Conservation (phyloP, 2,329 filamentous ascomycete genomes). For the Berkeleyomyces basicola region DNA sequence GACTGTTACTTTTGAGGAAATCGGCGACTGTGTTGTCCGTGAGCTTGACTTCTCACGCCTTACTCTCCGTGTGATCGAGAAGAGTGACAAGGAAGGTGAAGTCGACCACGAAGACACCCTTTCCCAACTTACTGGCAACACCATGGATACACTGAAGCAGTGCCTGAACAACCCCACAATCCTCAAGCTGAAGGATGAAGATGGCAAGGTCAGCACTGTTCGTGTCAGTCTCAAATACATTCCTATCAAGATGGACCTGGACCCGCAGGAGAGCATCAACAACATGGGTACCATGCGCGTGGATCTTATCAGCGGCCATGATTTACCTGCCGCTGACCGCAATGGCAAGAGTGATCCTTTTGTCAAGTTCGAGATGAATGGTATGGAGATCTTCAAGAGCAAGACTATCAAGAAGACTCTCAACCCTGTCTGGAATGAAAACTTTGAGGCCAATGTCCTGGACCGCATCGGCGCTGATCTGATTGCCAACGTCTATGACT, state of each 20-base stretch:
- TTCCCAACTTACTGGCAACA: slow-evolving; percentile 70
- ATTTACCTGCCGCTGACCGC: slow-evolving; percentile 83
- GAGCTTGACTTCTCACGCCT: slow-evolving; percentile 94
- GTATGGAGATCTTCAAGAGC: slow-evolving; percentile 82
- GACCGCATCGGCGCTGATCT: slow-evolving; percentile 78
- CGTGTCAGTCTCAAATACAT: slow-evolving; percentile 91
- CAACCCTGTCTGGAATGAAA: slow-evolving; percentile 89
- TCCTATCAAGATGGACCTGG: slow-evolving; percentile 82
- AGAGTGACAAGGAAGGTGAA: slow-evolving; percentile 55
- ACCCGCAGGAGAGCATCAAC: slow-evolving; percentile 94
- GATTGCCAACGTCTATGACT: slow-evolving; percentile 72
- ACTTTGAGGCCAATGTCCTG: slow-evolving; percentile 68
- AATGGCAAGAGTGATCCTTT: slow-evolving; percentile 97
- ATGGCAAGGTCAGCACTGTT: slow-evolving; percentile 61
- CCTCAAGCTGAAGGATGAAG: slow-evolving; percentile 60
- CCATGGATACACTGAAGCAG: slow-evolving; percentile 72
- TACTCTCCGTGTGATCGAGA: slow-evolving; percentile 72
- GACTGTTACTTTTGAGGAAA: slow-evolving; percentile 67
- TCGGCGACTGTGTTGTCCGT: slow-evolving; percentile 87
- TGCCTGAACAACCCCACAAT: slow-evolving; percentile 82
- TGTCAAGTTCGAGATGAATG: slow-evolving; percentile 85
- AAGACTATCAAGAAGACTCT: slow-evolving; percentile 95
- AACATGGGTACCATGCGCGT: slow-evolving; percentile 93
- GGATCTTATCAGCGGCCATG: slow-evolving; percentile 72
- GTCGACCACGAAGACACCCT: slow-evolving; percentile 59